Evolutionary conservation across 2,329 filamentous ascomycete species (phyloP).

Genomic region (Diaporthe longicolla): DNA sequence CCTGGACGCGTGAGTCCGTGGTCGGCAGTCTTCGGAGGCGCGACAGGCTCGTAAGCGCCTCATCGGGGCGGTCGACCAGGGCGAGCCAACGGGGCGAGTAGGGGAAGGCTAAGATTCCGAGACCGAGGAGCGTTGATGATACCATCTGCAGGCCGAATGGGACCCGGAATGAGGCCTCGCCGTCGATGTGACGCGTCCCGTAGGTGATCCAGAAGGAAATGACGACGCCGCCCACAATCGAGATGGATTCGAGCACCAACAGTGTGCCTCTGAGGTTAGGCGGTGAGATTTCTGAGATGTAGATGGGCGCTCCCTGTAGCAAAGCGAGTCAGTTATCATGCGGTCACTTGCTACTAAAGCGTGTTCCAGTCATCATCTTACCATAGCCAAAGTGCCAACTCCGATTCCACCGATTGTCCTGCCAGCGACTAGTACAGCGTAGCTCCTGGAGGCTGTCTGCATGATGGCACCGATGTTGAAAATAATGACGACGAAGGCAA

Average conservation of each 20-base stretch:
- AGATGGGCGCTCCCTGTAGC: constrained; percentile 46
- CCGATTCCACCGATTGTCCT: constrained; percentile 47
- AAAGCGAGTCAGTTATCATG: neutral
- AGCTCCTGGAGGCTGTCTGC: constrained; percentile 49
- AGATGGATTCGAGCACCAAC: constrained; percentile 65
- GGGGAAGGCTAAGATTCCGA: constrained; percentile 54
- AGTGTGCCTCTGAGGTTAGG: constrained; percentile 56
- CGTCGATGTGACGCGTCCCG: constrained; percentile 59
- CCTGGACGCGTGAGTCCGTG: constrained; percentile 40
- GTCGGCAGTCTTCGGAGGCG: constrained; percentile 27
- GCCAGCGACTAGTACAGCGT: constrained; percentile 49
- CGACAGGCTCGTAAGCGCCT: constrained; percentile 23
- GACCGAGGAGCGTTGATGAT: constrained; percentile 50
- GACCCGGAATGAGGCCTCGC: constrained; percentile 54
- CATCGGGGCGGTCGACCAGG: constrained; percentile 37
- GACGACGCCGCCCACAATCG: constrained; percentile 65
- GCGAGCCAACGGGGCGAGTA: constrained; percentile 42
- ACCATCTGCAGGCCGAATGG: constrained; percentile 60
- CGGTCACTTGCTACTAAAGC: neutral
- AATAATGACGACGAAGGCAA: constrained; percentile 55
- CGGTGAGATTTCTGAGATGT: constrained; percentile 53
- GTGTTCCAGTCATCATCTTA: constrained; percentile 17
- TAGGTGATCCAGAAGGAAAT: constrained; percentile 69
- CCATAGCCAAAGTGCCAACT: constrained; percentile 45
- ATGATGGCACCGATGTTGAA: constrained; percentile 61